Evolutionary conservation across 192 early-diverging fungal genomes (phyloP).

Genomic region (Linnemannia exigua): DNA sequence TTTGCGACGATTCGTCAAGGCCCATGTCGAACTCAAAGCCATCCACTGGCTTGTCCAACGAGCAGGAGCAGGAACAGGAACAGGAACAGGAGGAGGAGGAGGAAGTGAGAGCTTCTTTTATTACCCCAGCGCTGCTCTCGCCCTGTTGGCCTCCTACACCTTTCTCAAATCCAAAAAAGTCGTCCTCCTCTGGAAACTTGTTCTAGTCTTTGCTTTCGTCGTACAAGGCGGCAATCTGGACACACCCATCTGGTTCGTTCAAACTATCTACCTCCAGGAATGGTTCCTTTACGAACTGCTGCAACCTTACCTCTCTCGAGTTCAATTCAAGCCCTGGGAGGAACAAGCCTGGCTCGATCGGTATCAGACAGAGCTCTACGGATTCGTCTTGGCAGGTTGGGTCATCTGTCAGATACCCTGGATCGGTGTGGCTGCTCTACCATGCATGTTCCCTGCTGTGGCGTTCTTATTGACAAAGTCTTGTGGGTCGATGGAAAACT

Average conservation of each 20-base stretch:
- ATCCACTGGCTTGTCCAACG: constrained; percentile 17
- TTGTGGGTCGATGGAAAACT: constrained; percentile 32
- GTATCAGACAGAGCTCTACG: constrained; percentile 21
- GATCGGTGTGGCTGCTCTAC: constrained; percentile 24
- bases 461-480: constrained; percentile 32
- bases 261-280: constrained; percentile 19
- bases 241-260: constrained; percentile 24
- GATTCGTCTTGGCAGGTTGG: constrained; percentile 36
- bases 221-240: background rate
- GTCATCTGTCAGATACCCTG: constrained; percentile 30
- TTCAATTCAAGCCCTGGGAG: constrained; percentile 42
- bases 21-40: background rate
- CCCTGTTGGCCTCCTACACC: constrained; percentile 10
- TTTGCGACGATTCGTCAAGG: constrained; percentile 6
- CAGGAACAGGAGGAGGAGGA: constrained; percentile 4
- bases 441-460: constrained; percentile 30
- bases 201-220: background rate
- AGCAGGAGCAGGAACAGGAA: constrained; percentile 2
- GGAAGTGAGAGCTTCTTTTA: constrained; percentile 9
- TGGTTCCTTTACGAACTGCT: constrained; percentile 45
- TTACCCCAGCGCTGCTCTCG: background rate
- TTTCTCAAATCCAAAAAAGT: constrained; percentile 14
- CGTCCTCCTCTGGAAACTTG: background rate
- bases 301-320: constrained; percentile 34
- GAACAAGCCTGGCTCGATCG: constrained; percentile 33